Percentiles rank a stretch among this genome's conserved stretches.
Evolutionary conservation across 441 rosid species (phyloP).

Genomic region (Mallotus japonicus): DNA sequence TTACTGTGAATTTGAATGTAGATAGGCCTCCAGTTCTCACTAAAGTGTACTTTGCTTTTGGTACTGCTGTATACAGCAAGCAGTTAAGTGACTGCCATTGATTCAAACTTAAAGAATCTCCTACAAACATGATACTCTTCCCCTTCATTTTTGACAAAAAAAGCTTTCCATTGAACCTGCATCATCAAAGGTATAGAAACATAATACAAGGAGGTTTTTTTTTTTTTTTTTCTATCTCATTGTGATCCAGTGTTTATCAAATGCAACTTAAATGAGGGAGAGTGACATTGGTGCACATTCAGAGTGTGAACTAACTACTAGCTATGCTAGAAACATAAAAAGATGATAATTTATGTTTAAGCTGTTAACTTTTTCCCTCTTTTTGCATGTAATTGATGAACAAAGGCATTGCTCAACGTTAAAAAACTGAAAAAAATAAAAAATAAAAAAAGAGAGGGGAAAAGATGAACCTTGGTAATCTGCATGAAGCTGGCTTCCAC

Average conservation of each 20-base stretch:
- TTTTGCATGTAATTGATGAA: background rate
- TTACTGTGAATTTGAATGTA: slow-evolving; percentile 16
- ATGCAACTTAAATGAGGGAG: background rate
- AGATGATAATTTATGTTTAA: background rate
- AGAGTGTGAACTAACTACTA: slow-evolving; percentile 18
- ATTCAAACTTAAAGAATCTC: slow-evolving; percentile 19
- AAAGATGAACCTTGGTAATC: slow-evolving; percentile 14
- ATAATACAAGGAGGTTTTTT: background rate
- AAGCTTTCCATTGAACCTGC: slow-evolving; percentile 12
- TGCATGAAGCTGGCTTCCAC: slow-evolving; percentile 18
- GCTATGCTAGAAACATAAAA: background rate
- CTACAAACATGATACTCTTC: slow-evolving; percentile 17
- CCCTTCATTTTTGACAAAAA: slow-evolving; percentile 13
- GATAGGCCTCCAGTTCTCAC: slow-evolving; percentile 4
- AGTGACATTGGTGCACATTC: background rate
- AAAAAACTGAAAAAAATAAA: background rate
- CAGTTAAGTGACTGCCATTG: slow-evolving; percentile 22
- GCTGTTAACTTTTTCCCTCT: too few species aligned
- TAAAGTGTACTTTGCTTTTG: slow-evolving; percentile 4
- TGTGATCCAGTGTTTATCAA: background rate
- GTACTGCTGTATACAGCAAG: slow-evolving; percentile 20
- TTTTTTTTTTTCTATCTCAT: too few species aligned
- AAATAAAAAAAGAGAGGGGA: background rate
- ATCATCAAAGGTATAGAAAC: background rate
- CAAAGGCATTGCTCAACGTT: background rate